Percentiles rank a stretch among this genome's conserved stretches.
Evolutionary conservation across 2,329 filamentous ascomycete species (phyloP).

Genomic region (Neoarthrinium moseri): DNA sequence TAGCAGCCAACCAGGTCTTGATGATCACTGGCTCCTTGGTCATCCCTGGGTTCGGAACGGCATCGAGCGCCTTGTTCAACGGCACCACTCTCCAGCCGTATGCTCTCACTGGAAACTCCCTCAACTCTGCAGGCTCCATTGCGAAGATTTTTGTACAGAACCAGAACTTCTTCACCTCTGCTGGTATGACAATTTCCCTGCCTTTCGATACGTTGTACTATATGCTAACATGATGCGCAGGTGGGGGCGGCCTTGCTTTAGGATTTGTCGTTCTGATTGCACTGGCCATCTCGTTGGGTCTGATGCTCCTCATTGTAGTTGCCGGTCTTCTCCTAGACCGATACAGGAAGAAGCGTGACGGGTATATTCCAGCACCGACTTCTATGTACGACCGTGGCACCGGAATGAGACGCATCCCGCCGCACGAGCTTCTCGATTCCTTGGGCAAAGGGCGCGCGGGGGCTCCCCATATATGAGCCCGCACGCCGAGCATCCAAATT

Average conservation of each 20-base stretch:
- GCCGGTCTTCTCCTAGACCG: constrained; percentile 74
- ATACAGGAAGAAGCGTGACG: constrained; percentile 72
- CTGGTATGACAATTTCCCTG: too few species aligned
- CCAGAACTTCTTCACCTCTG: constrained; percentile 70
- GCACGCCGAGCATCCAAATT: constrained; percentile 9
- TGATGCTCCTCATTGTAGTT: constrained; percentile 76
- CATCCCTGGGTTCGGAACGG: constrained; percentile 73
- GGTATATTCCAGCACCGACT: constrained; percentile 76
- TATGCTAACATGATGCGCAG: constrained; percentile 16
- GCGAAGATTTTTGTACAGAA: constrained; percentile 82
- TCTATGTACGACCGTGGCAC: constrained; percentile 60
- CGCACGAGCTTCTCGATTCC: constrained; percentile 57
- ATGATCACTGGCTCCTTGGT: constrained; percentile 83
- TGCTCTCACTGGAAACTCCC: constrained; percentile 69
- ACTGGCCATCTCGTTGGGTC: constrained; percentile 72
- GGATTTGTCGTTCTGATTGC: constrained; percentile 80
- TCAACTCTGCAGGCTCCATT: constrained; percentile 70
- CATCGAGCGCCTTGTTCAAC: constrained; percentile 85
- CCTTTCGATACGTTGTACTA: too few species aligned
- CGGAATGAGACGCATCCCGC: constrained; percentile 59
- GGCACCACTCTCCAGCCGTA: constrained; percentile 78
- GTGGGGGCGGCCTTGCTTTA: constrained; percentile 64
- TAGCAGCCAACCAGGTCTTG: constrained; percentile 68
- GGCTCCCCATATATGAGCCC: constrained; percentile 48
- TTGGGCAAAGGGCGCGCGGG: constrained; percentile 47